phyloP scores from a whole-genome alignment of 1,139 yeast genomes.

The Kodamaea ohmeri region DNA sequence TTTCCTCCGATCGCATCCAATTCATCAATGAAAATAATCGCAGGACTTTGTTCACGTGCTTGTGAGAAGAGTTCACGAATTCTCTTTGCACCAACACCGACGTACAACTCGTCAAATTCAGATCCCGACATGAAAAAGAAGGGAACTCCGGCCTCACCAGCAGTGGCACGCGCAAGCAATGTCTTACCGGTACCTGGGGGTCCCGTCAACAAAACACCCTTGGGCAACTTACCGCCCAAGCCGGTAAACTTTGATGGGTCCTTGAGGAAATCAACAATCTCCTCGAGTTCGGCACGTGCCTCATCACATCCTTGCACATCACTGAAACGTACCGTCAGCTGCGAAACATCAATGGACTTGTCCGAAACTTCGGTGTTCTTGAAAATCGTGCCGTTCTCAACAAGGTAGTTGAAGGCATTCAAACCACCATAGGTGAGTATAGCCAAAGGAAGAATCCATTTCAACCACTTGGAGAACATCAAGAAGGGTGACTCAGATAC shows the following conservation, averaged over 20 bases:
- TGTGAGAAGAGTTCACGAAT: constrained; percentile 90
- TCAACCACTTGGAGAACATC: constrained; percentile 79
- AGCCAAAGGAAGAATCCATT: constrained; percentile 85
- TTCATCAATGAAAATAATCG: constrained; percentile 94
- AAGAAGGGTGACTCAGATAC: constrained; percentile 81
- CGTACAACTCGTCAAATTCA: constrained; percentile 95
- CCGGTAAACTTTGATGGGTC: constrained; percentile 97
- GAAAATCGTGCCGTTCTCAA: constrained; percentile 82
- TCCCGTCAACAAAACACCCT: constrained; percentile 94
- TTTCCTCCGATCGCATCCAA: constrained; percentile 98
- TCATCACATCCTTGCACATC: constrained; percentile 99
- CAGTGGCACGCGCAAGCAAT: constrained; percentile 93
- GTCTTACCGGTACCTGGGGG: constrained; percentile 99
- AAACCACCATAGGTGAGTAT: constrained; percentile 70
- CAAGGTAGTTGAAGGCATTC: constrained; percentile 69
- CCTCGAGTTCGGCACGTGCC: constrained; percentile 95
- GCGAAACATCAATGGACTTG: constrained; percentile 76
- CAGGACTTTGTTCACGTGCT: constrained; percentile 95
- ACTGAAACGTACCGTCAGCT: constrained; percentile 81
- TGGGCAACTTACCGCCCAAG: constrained; percentile 94
- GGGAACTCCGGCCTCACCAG: constrained; percentile 99
- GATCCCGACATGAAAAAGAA: constrained; percentile 98
- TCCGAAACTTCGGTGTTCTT: constrained; percentile 75
- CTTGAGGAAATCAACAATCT: constrained; percentile 91
- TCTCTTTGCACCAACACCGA: constrained; percentile 98